Conservation (phyloP, 306 rosid genomes). For the Rubus parviflorus region DNA sequence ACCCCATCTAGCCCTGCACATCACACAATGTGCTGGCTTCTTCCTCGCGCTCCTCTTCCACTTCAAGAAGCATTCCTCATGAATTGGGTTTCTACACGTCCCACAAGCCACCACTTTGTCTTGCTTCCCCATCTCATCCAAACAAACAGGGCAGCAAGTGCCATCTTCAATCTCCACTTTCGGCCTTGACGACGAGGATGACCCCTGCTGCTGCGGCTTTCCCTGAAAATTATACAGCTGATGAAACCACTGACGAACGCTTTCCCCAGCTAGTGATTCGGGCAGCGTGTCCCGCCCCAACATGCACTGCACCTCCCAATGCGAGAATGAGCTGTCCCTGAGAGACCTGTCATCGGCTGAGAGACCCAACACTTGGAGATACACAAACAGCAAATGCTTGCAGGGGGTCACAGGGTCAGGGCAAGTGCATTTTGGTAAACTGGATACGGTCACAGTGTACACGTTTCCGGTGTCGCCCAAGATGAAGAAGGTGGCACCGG, state of each 20-base stretch:
- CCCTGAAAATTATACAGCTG: conserved; percentile 37
- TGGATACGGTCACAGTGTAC: conserved; percentile 54
- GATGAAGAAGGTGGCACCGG: conserved; percentile 60
- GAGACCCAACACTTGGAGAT: conserved; percentile 62
- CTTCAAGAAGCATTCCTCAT: conserved; percentile 65
- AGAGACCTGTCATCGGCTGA: conserved; percentile 55
- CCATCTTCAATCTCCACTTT: conserved; percentile 54
- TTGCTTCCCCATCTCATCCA: conserved; percentile 68
- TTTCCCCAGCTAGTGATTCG: conserved; percentile 52
- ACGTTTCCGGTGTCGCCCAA: conserved; percentile 86
- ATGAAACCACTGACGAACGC: conserved; percentile 57
- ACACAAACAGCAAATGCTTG: conserved; percentile 78
- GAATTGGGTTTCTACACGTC: conserved; percentile 71
- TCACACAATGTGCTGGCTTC: conserved; percentile 61
- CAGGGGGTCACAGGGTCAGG: conserved; percentile 80
- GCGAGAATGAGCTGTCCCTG: conserved; percentile 52
- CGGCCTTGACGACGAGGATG: neutral
- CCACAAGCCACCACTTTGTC: conserved; percentile 65
- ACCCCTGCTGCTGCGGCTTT: conserved; percentile 1
- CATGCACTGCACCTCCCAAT: conserved; percentile 53
- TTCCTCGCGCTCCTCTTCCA: conserved; percentile 81
- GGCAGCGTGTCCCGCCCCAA: conserved; percentile 41
- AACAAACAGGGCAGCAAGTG: conserved; percentile 64
- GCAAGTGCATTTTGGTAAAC: conserved; percentile 72
- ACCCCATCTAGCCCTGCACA: conserved; percentile 88